These are phyloP conservation scores for Somion occarium DNA, from an alignment of 1,284 basidiomycete genomes.

Conservation along the genomic window DNA sequence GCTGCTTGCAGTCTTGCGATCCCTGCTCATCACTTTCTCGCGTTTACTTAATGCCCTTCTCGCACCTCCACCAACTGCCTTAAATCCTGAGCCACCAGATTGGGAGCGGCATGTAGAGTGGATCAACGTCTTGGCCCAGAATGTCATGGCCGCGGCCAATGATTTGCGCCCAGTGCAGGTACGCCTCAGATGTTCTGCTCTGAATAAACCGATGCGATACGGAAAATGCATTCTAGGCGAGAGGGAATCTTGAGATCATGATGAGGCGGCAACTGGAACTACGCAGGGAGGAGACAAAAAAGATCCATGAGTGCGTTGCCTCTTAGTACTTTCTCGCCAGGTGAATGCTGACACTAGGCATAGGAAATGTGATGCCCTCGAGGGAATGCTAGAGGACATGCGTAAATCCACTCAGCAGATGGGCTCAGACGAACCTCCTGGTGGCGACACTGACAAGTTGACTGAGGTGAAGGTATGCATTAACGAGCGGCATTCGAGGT, in stretches of 20 bases:
- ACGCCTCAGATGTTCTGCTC: constrained; percentile 10
- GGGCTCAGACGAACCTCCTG: constrained; percentile 3
- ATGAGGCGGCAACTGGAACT: constrained; percentile 70
- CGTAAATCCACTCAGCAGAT: constrained; percentile 32
- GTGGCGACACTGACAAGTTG: not conserved
- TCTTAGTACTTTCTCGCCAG: too few relatives aligned
- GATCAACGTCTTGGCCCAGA: constrained; percentile 71
- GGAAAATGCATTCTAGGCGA: constrained; percentile 39
- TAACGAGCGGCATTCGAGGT: not conserved
- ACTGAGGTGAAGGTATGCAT: not conserved
- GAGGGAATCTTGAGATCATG: constrained; percentile 70
- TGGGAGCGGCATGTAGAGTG: constrained; percentile 72
- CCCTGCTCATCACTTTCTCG: constrained; percentile 69
- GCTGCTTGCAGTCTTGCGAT: constrained; percentile 58
- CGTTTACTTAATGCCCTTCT: constrained; percentile 54
- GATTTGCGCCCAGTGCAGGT: constrained; percentile 79
- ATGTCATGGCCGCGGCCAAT: constrained; percentile 78
- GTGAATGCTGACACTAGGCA: too few relatives aligned
- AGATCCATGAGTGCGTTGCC: constrained; percentile 59
- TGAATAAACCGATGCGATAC: not conserved
- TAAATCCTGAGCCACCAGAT: constrained; percentile 43
- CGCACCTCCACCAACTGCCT: constrained; percentile 50
- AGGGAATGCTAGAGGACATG: constrained; percentile 52
- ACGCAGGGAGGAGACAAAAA: constrained; percentile 59
- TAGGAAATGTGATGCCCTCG: constrained; percentile 68